These are phyloP conservation scores for Exserohilum rostratum DNA, from an alignment of 2,329 filamentous ascomycete species.

Conservation along the genomic window DNA sequence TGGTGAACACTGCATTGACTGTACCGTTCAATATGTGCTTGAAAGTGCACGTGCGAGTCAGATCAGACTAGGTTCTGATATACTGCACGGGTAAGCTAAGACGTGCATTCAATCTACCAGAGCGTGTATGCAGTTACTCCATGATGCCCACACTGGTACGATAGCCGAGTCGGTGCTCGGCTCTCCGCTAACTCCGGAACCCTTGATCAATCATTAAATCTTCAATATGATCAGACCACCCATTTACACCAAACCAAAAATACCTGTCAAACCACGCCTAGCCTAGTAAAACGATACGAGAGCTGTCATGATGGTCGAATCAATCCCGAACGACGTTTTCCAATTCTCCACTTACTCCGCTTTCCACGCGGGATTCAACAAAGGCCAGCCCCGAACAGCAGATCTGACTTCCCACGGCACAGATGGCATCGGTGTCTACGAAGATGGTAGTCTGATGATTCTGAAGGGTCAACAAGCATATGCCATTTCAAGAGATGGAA, in stretches of 20 bases:
- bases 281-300: not conserved
- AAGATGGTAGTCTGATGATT: constrained; percentile 49
- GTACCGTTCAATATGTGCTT: too few relatives aligned
- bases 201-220: not conserved
- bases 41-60: too few relatives aligned
- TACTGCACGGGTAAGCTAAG: not conserved
- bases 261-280: not conserved
- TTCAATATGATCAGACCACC: constrained; percentile 41
- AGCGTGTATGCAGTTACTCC: not conserved
- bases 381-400: constrained; percentile 41
- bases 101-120: not conserved
- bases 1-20: too few relatives aligned
- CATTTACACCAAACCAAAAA: not conserved
- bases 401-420: constrained; percentile 52
- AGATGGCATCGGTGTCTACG: constrained; percentile 52
- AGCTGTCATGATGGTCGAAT: constrained; percentile 40
- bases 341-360: constrained; percentile 52
- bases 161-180: constrained; percentile 16
- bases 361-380: constrained; percentile 45
- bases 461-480: constrained; percentile 46
- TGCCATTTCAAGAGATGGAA: constrained; percentile 39
- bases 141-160: constrained; percentile 3
- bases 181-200: constrained; percentile 15
- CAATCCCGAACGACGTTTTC: constrained; percentile 54
- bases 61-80: too few relatives aligned